A percentile compares a stretch with the other conserved stretches of the same genome.
phyloP scores from a whole-genome alignment of 2,329 filamentous ascomycete genomes.

The Podosphaera xanthii region DNA sequence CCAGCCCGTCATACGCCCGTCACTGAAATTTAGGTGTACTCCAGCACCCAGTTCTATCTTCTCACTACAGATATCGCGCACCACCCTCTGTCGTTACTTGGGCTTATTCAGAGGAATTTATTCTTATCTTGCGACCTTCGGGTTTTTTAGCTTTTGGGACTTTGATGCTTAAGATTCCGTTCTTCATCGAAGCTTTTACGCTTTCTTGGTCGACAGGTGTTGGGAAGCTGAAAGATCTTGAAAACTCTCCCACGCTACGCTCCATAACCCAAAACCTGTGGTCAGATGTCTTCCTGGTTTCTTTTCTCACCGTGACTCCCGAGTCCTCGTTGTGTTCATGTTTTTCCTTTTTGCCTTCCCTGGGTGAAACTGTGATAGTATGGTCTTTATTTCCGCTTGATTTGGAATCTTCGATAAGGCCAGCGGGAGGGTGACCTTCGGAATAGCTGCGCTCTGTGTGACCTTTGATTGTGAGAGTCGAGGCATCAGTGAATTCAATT shows the following conservation, averaged over 20 bases:
- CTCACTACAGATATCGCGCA: too few relatives aligned
- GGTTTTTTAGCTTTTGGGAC: conserved; percentile 44
- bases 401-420: not conserved
- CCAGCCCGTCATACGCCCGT: too few relatives aligned
- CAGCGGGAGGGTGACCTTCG: not conserved
- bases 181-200: conserved; percentile 38
- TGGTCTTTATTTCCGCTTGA: too few relatives aligned
- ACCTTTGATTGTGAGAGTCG: conserved; percentile 50
- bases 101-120: conserved; percentile 11
- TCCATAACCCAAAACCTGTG: conserved; percentile 48
- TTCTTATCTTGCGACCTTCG: conserved; percentile 29
- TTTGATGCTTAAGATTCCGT: conserved; percentile 39
- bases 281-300: not conserved
- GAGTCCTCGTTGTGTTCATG: too few relatives aligned
- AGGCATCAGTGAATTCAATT: conserved; percentile 58
- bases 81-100: too few relatives aligned
- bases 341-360: too few relatives aligned
- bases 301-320: not conserved
- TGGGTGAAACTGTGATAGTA: too few relatives aligned
- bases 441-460: conserved; percentile 32
- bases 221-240: conserved; percentile 39
- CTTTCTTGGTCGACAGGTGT: conserved; percentile 35
- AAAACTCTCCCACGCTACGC: conserved; percentile 24
- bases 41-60: too few relatives aligned
- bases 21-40: too few relatives aligned